Conservation (phyloP, 2,329 filamentous ascomycete genomes). For the Hortaea werneckii region DNA sequence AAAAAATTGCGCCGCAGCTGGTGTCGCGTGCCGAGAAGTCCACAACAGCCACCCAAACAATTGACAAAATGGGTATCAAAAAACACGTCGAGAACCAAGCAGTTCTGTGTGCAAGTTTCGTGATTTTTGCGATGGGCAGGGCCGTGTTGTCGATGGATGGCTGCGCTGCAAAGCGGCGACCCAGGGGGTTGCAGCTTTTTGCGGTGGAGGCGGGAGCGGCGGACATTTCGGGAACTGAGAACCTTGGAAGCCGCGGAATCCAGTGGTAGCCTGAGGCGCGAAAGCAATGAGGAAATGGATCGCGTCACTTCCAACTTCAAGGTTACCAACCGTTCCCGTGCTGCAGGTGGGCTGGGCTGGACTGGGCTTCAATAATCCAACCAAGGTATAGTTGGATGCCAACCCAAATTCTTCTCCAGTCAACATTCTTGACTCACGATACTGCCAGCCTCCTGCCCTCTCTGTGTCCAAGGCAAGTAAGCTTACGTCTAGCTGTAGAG, state of each 20-base stretch:
- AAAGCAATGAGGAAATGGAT: too few species aligned
- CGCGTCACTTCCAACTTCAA: too few species aligned
- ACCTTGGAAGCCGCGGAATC: neutral
- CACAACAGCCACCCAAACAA: conserved; percentile 6
- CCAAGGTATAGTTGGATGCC: too few species aligned
- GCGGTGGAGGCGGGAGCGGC: neutral
- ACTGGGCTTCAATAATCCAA: too few species aligned
- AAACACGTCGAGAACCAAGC: conserved; percentile 2
- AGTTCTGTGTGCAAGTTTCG: neutral
- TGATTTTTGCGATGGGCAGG: conserved; percentile 5
- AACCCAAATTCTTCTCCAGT: too few species aligned
- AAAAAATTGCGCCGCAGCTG: neutral
- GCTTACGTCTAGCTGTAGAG: too few species aligned
- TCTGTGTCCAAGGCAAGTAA: too few species aligned
- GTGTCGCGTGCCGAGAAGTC: conserved; percentile 1
- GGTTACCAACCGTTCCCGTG: too few species aligned
- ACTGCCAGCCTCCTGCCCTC: too few species aligned
- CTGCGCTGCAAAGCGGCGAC: neutral
- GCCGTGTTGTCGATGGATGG: conserved; percentile 8
- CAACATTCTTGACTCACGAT: too few species aligned
- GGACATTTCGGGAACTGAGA: neutral
- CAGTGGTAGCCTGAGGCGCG: too few species aligned
- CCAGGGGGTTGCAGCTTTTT: neutral
- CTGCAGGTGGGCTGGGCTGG: too few species aligned
- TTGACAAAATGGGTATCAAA: conserved; percentile 11